phyloP scores from a whole-genome alignment of 202 grass and related monocot genomes.

The Carex sylvatica region DNA sequence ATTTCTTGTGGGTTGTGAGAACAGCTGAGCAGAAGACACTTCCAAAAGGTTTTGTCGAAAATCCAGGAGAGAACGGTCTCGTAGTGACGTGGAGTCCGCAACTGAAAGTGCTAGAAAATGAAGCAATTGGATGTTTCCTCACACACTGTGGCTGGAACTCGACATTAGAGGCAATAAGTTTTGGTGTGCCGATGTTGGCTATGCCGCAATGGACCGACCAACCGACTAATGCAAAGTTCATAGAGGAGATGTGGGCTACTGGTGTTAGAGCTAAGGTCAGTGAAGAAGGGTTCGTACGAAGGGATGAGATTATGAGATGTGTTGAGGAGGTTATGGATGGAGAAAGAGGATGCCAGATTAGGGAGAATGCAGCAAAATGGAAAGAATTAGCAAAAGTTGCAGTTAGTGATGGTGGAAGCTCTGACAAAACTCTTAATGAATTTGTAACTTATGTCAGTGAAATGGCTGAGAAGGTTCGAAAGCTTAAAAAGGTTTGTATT shows the following conservation, averaged over 20 bases:
- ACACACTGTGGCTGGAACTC: conserved; percentile 80
- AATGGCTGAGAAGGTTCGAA: background rate
- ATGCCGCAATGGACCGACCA: conserved; percentile 78
- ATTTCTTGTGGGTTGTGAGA: conserved; percentile 85
- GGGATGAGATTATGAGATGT: conserved; percentile 39
- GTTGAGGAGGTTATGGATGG: conserved; percentile 55
- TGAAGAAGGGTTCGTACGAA: conserved; percentile 8
- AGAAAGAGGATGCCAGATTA: conserved; percentile 22
- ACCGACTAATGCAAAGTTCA: conserved; percentile 52
- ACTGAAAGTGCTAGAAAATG: conserved; percentile 56
- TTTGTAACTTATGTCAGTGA: conserved; percentile 33
- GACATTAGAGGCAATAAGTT: conserved; percentile 55
- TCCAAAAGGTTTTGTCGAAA: conserved; percentile 29
- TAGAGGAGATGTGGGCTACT: conserved; percentile 46
- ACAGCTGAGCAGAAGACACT: conserved; percentile 31
- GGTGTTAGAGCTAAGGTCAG: conserved; percentile 30
- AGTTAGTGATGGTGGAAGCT: conserved; percentile 40
- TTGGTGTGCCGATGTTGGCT: conserved; percentile 59
- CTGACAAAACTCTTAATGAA: conserved; percentile 31
- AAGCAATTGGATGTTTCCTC: conserved; percentile 64
- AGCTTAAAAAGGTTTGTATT: background rate
- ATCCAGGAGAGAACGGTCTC: conserved; percentile 21
- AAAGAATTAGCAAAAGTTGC: conserved; percentile 35
- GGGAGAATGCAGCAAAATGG: conserved; percentile 23
- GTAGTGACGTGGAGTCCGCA: conserved; percentile 71